A percentile compares a stretch with the other conserved stretches of the same genome.
These are phyloP conservation scores for Phytophthora multivora DNA, from an alignment of 352 stramenopile species.

Conservation along the genomic window DNA sequence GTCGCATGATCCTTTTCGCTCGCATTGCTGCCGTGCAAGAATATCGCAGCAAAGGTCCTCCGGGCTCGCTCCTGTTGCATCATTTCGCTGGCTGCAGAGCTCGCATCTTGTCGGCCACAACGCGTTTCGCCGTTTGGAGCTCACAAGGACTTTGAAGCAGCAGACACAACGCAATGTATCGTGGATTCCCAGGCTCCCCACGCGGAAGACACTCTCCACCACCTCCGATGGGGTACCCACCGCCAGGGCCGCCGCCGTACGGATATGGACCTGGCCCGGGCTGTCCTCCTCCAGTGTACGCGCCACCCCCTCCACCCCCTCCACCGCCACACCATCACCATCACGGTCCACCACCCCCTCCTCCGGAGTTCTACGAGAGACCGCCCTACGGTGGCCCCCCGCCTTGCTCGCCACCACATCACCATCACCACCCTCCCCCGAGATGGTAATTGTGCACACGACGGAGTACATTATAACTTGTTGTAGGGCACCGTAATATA, in stretches of 20 bases:
- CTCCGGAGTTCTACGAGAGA: slow-evolving; percentile 6
- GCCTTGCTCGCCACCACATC: slow-evolving; percentile 16
- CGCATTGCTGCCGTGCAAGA: not conserved
- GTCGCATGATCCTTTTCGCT: not conserved
- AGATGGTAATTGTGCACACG: slow-evolving; percentile 10
- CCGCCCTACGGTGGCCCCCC: slow-evolving; percentile 8
- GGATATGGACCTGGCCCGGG: slow-evolving; percentile 9
- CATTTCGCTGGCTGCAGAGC: not conserved
- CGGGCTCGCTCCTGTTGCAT: not conserved
- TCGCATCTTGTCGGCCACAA: slow-evolving; percentile 1
- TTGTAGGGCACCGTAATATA: not conserved
- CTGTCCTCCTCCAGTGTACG: slow-evolving; percentile 14
- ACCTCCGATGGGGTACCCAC: slow-evolving; percentile 2
- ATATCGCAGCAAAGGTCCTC: not conserved
- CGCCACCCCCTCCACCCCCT: not conserved
- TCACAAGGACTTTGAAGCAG: not conserved
- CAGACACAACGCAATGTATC: slow-evolving; percentile 6
- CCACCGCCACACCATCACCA: slow-evolving; percentile 11
- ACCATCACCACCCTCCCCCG: slow-evolving; percentile 17
- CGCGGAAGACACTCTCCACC: slow-evolving; percentile 21
- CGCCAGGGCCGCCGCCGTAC: slow-evolving; percentile 11
- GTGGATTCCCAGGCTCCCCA: slow-evolving; percentile 11
- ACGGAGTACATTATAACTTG: not conserved
- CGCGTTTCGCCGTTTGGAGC: slow-evolving; percentile 6
- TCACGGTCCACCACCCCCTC: slow-evolving; percentile 3